Base-by-base conservation (phyloP, 1,139 yeast genomes). In the Suhomyces guaymorum region DNA sequence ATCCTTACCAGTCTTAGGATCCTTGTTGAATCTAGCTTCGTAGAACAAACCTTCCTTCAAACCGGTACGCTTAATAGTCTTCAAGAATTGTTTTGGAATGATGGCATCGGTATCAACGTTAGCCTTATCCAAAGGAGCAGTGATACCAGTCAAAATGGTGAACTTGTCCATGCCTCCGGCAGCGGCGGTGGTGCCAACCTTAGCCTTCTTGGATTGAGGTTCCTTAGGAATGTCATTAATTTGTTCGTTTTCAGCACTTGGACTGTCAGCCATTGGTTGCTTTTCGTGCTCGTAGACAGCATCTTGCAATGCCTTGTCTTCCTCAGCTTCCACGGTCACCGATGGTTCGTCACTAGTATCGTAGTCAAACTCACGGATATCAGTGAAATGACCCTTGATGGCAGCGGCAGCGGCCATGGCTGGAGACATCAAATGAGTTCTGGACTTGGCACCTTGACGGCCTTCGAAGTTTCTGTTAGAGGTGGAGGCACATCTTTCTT, bases 351-450 rank as follows among this genome's bases (percentile, higher is more conserved):
- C 86, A 39, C 69, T 62, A 47, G 71, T 71, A 46, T 73, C 70
- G 61, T 77, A 84, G 42, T 80, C 71, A 59, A 75, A 87, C 42
- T 85, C 84, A 63, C 97, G 82, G 48, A 89, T 90, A 59, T 92
- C 98, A 31, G 86, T 77, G 55, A 92, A 82, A 57, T 82, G 90
- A 48, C 98, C 98, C 41, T 78, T 78, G 47, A 92, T 82, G 51
- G 94, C 97, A 20, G 98, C 97, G 23, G 97, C 97, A 15, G 98
- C 98, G 31, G 98, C 97, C 98, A 92, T 92, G 21, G 96, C 96
- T 23, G 98, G 98, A 11, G 97, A 88, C 95, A 90, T 88, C 59
- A 92, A 76, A 59, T 92, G 98, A 15, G 97, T 92, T 70, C 98
- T 80, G n/a, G 96, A 88, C 41, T 68, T 70, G 33, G 96, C 96